Evolutionary conservation across 1,284 basidiomycete species (phyloP), one percentile per base, ranked within the genome.

Genomic region (Boletellus deceptivus): DNA sequence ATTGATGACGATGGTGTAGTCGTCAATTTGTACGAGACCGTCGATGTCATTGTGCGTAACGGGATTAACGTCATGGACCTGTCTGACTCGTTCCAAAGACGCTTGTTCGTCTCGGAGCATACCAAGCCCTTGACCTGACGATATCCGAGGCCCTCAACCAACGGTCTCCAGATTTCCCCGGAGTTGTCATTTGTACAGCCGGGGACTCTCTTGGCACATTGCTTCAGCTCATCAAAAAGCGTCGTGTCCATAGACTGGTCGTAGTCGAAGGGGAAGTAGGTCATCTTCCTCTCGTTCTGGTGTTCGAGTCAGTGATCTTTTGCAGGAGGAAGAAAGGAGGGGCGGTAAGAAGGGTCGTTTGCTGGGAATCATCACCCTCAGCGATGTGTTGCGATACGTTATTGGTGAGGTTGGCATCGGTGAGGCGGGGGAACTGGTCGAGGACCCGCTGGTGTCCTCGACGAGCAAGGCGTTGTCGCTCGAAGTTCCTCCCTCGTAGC

Each of bases 1-100:
- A 79, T 99, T 20, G 92, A 98, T 64, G 86, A 91, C 51, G 82
- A 94, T 4, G 97, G 96, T 9, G 83, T 95, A 50, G 97, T 99
- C 31, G 83, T 99, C 52, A 96, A 99, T 68, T 72, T 99, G 40
- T 99, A 99, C 70, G 97, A 99, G 72, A 98, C 96, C 2, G 97
- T 99, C 18, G 97, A 99, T 74, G 96, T 99, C 45, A 97, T 99
- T 57, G 93, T 96, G 70, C 69, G 91, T 82, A 14, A 22, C 44
- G 27, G 17, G 20, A 43, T 49, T 44, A 37, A 24, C 34, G 31
- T 38, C 42, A 31, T 34, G 35, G 35, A 42, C 46, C 4, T 34
- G 24, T 58, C 49, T 54, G 43, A 54, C 52, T 53, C 31, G 36
- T 45, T 56, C 48, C 27, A 43, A n/a, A 96, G 93, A 95, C 93